phyloP scores from a whole-genome alignment of 306 rosid genomes.

The Cicer pinnatifidum region DNA sequence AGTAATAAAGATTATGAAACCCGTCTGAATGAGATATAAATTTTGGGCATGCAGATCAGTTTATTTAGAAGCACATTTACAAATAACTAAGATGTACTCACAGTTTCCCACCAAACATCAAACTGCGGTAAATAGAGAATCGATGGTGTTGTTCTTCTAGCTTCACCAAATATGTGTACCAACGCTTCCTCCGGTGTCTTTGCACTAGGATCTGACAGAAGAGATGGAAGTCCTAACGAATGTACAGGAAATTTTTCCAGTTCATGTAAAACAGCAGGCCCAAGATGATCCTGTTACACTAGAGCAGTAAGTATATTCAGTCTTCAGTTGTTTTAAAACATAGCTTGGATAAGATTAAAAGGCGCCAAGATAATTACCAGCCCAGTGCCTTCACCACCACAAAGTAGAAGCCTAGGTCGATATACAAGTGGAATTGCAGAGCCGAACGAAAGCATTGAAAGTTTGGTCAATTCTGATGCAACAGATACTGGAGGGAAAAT shows the following conservation, averaged over 20 bases:
- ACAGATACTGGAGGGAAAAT: constrained; percentile 68
- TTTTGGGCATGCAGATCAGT: constrained; percentile 35
- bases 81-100: constrained; percentile 55
- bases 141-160: constrained; percentile 93
- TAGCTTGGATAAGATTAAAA: constrained; percentile 40
- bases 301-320: constrained; percentile 94
- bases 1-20: constrained; percentile 19
- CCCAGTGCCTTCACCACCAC: constrained; percentile 93
- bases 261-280: constrained; percentile 96
- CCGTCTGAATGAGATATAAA: constrained; percentile 24
- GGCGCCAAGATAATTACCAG: constrained; percentile 79
- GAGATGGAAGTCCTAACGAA: constrained; percentile 91
- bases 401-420: constrained; percentile 89
- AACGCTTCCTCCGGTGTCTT: constrained; percentile 96
- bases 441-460: constrained; percentile 87
- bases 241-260: constrained; percentile 97
- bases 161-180: constrained; percentile 98
- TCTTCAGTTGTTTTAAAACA: constrained; percentile 46
- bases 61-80: constrained; percentile 35
- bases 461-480: constrained; percentile 77
- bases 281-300: constrained; percentile 99
- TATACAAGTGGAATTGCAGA: constrained; percentile 93
- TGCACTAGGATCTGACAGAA: constrained; percentile 98
- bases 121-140: constrained; percentile 92
- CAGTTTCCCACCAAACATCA: constrained; percentile 97